Evolutionary conservation across 768 basidiomycete genomes (phyloP).

Genomic region (Termitomyces sp.): DNA sequence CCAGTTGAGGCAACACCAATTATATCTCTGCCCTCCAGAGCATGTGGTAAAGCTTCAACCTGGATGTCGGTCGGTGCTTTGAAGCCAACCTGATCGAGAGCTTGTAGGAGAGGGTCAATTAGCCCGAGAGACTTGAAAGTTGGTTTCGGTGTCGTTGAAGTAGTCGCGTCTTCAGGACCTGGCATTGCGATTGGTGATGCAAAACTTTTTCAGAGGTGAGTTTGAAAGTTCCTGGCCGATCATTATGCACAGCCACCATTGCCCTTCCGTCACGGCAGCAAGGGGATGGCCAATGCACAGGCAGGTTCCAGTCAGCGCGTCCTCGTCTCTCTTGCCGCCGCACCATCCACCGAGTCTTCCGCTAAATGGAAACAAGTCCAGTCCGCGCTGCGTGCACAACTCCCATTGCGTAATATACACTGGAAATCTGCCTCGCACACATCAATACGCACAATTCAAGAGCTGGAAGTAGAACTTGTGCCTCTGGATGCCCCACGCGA

Average conservation of each 20-base stretch:
- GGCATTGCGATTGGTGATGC: conserved; percentile 40
- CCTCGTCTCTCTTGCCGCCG: conserved; percentile 64
- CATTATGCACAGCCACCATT: conserved; percentile 19
- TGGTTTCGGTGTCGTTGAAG: conserved; percentile 24
- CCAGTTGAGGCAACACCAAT: conserved; percentile 99
- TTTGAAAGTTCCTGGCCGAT: conserved; percentile 15
- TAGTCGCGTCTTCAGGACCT: conserved; percentile 55
- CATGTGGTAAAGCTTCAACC: conserved; percentile 76
- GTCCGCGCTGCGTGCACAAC: conserved; percentile 57
- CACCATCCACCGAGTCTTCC: conserved; percentile 59
- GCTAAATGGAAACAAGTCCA: conserved; percentile 71
- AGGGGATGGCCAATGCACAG: conserved; percentile 13
- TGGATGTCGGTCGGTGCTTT: conserved; percentile 92
- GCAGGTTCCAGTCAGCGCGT: conserved; percentile 37
- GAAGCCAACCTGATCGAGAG: conserved; percentile 77
- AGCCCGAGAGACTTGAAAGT: conserved; percentile 85
- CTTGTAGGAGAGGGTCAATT: conserved; percentile 84
- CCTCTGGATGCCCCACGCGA: conserved; percentile 64
- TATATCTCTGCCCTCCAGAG: conserved; percentile 88
- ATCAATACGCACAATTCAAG: conserved; percentile 81
- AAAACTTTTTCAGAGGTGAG: conserved; percentile 11
- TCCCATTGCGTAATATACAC: conserved; percentile 87
- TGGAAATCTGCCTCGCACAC: conserved; percentile 79
- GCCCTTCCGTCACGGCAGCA: conserved; percentile 7
- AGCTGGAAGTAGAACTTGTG: conserved; percentile 74